Base-by-base conservation (phyloP, 345 rosid species). In the Sapria himalayana region DNA sequence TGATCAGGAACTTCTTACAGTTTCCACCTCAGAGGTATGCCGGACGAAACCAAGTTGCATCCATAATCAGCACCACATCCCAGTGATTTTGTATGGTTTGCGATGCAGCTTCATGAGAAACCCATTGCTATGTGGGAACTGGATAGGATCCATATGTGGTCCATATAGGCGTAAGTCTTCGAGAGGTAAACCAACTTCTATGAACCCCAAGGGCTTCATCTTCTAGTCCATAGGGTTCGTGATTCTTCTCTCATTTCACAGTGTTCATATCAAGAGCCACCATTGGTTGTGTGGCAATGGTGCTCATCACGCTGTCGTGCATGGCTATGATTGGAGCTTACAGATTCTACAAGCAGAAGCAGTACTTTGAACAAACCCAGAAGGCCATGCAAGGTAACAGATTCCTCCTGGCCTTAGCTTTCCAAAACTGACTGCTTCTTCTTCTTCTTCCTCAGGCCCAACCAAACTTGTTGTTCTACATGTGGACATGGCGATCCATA, bases 401-500 rank as follows among this genome's bases (percentile, higher is more conserved):
- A 1, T 43, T 33, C 12, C 15, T 5, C n/a, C n/a, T 29, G 16
- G 2, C 12, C 43, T 18, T 3, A 21, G 29, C 7, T 17, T 10
- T 20, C 7, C 10, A 1, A 6, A 2, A 19, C 1, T 7, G 17
- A n/a, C 22, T 4, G 9, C 21, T 25, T n/a, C 7, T 21, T 39
- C 25, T 1, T 11, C 10, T 9, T 1, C 10, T 3, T 19, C 33
- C 34, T 15, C 66, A 82, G 95, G 69, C 31, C 67, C 86, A 12
- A 78, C 86, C 0, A 89, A 79, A 56, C 76, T 89, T 13, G 98
- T 89, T 21, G 63, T 89, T 65, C 92, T 89, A 37, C 98, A 74
- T 56, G 77, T 84, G 95, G 95, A 73, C 58, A 62, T 89, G 86
- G 93, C 98, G 3, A 63, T 89, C 44, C 86, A 82, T 45, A 74